phyloP scores from a whole-genome alignment of 495 filamentous ascomycete species.

The Amniculicola lignicola region DNA sequence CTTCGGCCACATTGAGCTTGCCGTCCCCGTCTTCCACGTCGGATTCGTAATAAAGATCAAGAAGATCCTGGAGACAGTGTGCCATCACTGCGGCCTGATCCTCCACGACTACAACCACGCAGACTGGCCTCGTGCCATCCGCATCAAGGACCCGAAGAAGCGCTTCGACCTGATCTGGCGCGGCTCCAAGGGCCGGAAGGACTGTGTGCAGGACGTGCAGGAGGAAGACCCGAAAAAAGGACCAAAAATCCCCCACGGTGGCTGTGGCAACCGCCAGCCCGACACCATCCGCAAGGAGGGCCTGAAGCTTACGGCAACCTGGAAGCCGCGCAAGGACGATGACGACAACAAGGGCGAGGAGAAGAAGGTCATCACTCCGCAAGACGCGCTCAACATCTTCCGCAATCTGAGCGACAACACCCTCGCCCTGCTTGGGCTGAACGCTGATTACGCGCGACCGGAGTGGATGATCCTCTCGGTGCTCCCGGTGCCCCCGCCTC shows the following conservation, averaged over 20 bases:
- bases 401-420: slow-evolving; percentile 75
- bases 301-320: slow-evolving; percentile 76
- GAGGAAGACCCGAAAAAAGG: slow-evolving; percentile 57
- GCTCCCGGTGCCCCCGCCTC: slow-evolving; percentile 89
- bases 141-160: slow-evolving; percentile 81
- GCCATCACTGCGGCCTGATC: slow-evolving; percentile 96
- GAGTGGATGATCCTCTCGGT: slow-evolving; percentile 99
- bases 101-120: slow-evolving; percentile 84
- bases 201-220: slow-evolving; percentile 71
- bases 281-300: slow-evolving; percentile 76
- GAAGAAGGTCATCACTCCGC: slow-evolving; percentile 79
- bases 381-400: slow-evolving; percentile 80
- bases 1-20: slow-evolving; percentile 96
- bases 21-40: slow-evolving; percentile 90
- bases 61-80: slow-evolving; percentile 95
- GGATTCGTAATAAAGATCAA: slow-evolving; percentile 97
- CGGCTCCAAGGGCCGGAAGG: slow-evolving; percentile 78
- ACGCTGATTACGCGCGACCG: slow-evolving; percentile 86
- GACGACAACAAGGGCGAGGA: slow-evolving; percentile 68
- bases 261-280: slow-evolving; percentile 89
- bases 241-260: slow-evolving; percentile 62
- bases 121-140: slow-evolving; percentile 74
- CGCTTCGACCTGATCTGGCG: slow-evolving; percentile 88
- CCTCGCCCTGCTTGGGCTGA: slow-evolving; percentile 81
- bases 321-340: slow-evolving; percentile 71